Conservation (phyloP, 208 protist genomes). For the Leishmania guyanensis region DNA sequence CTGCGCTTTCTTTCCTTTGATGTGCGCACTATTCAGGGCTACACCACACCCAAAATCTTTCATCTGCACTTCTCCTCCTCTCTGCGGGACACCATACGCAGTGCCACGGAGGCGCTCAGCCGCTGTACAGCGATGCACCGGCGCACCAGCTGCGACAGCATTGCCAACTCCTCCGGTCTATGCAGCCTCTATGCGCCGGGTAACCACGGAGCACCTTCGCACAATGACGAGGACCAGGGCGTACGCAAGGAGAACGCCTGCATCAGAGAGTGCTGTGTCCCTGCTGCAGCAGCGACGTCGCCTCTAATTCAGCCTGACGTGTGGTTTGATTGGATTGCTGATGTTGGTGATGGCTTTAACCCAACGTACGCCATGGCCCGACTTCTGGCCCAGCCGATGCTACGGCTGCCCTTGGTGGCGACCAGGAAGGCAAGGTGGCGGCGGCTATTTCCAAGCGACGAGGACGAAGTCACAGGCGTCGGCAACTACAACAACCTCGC, state of each 20-base stretch:
- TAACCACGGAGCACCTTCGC: neutral
- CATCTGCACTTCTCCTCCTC: conserved; percentile 42
- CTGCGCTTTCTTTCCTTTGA: conserved; percentile 82
- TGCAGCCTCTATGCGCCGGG: neutral
- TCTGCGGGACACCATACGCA: conserved; percentile 6
- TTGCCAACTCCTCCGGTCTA: neutral
- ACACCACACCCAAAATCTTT: conserved; percentile 63
- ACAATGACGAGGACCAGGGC: neutral
- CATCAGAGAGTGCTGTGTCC: neutral
- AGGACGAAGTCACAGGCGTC: neutral
- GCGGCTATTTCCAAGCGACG: neutral
- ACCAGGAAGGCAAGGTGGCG: neutral
- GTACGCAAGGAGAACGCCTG: neutral
- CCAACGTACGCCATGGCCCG: conserved; percentile 84
- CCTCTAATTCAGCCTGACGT: conserved; percentile 38
- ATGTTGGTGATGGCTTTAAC: conserved; percentile 90
- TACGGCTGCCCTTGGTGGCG: conserved; percentile 27
- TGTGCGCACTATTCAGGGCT: conserved; percentile 56
- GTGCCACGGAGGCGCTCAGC: conserved; percentile 3
- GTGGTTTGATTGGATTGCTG: conserved; percentile 88
- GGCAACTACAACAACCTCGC: neutral
- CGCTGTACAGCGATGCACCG: neutral
- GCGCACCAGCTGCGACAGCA: neutral
- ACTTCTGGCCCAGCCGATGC: conserved; percentile 58
- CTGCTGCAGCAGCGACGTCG: neutral